A percentile compares a stretch with the other conserved stretches of the same genome.
Conservation (phyloP, 164 flowering plant species). For the Berberis thunbergii region DNA sequence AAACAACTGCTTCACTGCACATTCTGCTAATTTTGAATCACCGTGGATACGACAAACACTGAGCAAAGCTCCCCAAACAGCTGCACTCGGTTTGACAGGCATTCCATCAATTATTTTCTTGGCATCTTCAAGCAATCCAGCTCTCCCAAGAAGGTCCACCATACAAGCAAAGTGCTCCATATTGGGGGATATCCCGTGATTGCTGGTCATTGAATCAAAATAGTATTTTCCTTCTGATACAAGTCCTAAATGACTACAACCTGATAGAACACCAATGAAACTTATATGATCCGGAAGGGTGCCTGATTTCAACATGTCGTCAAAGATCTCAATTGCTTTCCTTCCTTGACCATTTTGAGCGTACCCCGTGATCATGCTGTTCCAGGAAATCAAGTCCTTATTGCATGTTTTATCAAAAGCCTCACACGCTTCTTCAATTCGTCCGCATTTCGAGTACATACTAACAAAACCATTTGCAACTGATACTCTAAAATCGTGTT, state of each 20-base stretch:
- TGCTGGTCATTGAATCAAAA: constrained; percentile 3
- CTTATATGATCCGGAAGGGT: constrained; percentile 1
- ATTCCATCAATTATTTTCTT: constrained; percentile 5
- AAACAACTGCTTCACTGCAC: constrained; percentile 4
- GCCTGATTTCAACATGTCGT: constrained; percentile 1
- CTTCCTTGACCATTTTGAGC: constrained; percentile 10
- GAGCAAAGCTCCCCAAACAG: constrained; percentile 7
- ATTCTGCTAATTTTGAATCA: constrained; percentile 4
- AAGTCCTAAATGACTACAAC: constrained; percentile 5
- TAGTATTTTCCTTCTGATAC: constrained; percentile 6
- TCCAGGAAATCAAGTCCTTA: constrained; percentile 7
- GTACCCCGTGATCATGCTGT: constrained; percentile 5
- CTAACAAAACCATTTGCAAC: neutral
- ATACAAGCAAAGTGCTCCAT: constrained; percentile 7
- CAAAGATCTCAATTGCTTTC: constrained; percentile 1
- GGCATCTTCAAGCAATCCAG: constrained; percentile 9
- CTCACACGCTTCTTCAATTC: constrained; percentile 3
- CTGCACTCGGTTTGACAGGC: constrained; percentile 1
- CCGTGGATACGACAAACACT: constrained; percentile 7
- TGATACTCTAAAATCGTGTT: neutral
- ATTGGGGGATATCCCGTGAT: constrained; percentile 2
- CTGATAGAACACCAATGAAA: constrained; percentile 3
- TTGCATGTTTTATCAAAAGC: neutral
- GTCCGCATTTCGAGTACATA: constrained; percentile 6
- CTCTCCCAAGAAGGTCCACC: constrained; percentile 9